These are phyloP conservation scores for Luffa aegyptiaca DNA, from an alignment of 306 rosid genomes.

Conservation along the genomic window DNA sequence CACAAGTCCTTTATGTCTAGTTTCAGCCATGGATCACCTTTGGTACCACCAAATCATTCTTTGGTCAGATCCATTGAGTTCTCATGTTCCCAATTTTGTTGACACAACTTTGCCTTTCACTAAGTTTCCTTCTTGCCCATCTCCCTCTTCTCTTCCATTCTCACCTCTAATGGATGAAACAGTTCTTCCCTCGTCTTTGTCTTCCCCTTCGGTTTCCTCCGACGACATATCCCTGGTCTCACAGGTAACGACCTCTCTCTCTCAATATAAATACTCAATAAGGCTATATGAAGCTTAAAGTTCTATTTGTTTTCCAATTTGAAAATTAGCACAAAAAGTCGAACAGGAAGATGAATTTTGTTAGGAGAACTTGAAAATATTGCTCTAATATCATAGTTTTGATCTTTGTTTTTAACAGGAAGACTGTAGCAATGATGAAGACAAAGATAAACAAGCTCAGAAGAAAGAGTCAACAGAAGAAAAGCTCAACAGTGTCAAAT, in stretches of 20 bases:
- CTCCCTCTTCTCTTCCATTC: conserved; percentile 22
- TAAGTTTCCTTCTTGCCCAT: conserved; percentile 26
- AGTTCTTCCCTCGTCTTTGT: neutral
- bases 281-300: no score
- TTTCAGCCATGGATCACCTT: conserved; percentile 61
- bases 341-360: no score
- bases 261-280: neutral
- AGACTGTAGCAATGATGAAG: neutral
- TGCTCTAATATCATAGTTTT: neutral
- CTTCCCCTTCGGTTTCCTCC: neutral
- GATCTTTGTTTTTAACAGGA: neutral
- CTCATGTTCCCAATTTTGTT: conserved; percentile 7
- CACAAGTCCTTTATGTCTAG: conserved; percentile 13
- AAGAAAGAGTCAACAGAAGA: conserved; percentile 8
- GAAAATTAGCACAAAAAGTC: no score
- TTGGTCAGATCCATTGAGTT: conserved; percentile 31
- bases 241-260: neutral
- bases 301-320: neutral
- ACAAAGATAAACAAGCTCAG: conserved; percentile 9
- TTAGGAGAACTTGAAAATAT: no score
- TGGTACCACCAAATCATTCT: conserved; percentile 74
- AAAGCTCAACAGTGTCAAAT: conserved; percentile 1
- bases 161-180: neutral
- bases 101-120: conserved; percentile 13
- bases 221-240: neutral